Conservation (phyloP, 139 green algal genomes). For the Asterochloris sp. region DNA sequence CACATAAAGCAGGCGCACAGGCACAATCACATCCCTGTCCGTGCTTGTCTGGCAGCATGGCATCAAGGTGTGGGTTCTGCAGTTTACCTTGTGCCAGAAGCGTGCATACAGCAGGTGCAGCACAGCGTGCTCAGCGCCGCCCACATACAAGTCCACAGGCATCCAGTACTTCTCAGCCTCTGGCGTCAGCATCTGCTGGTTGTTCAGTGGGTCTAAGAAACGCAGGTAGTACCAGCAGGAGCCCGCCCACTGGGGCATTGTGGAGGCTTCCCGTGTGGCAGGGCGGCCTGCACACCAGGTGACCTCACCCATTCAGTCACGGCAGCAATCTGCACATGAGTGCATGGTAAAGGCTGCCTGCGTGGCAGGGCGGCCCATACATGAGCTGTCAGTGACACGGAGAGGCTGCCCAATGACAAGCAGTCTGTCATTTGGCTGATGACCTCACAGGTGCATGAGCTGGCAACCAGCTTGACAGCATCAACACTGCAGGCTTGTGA, state of each 20-base stretch:
- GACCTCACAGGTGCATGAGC: too few relatives aligned
- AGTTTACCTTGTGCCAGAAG: conserved; percentile 19
- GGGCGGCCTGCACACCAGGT: conserved; percentile 30
- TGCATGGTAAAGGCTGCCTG: conserved; percentile 98
- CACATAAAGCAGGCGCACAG: too few relatives aligned
- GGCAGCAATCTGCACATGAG: conserved; percentile 89
- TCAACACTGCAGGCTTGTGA: neutral
- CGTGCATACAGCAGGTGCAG: conserved; percentile 98
- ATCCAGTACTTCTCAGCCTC: conserved; percentile 95
- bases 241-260: conserved; percentile 96
- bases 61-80: too few relatives aligned
- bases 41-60: too few relatives aligned
- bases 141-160: conserved; percentile 99
- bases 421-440: too few relatives aligned
- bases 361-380: conserved; percentile 39
- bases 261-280: conserved; percentile 86
- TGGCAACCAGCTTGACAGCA: neutral
- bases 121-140: conserved; percentile 95
- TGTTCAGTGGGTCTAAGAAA: conserved; percentile 90
- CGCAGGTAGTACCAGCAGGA: conserved; percentile 98
- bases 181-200: conserved; percentile 63
- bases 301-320: conserved; percentile 71
- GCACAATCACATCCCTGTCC: too few relatives aligned
- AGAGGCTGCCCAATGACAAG: too few relatives aligned
- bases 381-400: too few relatives aligned